Conservation (phyloP, 108 stramenopile genomes). For the Pseudonitzschia multiseries region DNA sequence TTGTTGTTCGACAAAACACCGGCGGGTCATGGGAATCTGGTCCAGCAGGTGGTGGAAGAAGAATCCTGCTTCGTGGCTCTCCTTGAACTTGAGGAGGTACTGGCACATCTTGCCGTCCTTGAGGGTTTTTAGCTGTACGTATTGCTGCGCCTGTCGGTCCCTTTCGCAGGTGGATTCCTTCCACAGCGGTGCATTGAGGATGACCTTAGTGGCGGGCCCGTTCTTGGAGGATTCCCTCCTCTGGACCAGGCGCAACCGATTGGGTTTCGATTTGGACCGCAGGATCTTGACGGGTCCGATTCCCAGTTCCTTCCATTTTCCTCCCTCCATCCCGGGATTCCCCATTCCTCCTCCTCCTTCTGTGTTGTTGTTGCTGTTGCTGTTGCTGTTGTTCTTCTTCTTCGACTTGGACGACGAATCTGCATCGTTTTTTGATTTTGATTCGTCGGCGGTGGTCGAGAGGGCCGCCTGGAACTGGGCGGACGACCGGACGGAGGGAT, state of each 20-base stretch:
- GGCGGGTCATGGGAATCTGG: neutral
- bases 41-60: constrained; percentile 9
- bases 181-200: constrained; percentile 61
- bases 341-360: constrained; percentile 11
- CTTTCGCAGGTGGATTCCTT: constrained; percentile 34
- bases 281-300: constrained; percentile 72
- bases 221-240: constrained; percentile 60
- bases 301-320: constrained; percentile 66
- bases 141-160: constrained; percentile 19
- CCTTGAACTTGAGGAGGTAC: constrained; percentile 31
- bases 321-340: neutral
- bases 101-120: constrained; percentile 14
- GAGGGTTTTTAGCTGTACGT: constrained; percentile 25
- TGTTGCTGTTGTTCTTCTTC: too few species aligned
- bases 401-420: too few species aligned
- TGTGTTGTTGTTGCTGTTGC: too few species aligned
- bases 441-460: neutral
- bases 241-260: constrained; percentile 60
- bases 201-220: constrained; percentile 55
- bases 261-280: constrained; percentile 16
- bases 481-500: constrained; percentile 34
- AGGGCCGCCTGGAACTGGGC: constrained; percentile 19
- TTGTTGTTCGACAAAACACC: neutral
- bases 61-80: constrained; percentile 9
- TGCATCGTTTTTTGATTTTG: constrained; percentile 8